Percentiles rank a stretch among this genome's conserved stretches.
phyloP scores from a whole-genome alignment of 768 basidiomycete species.

The Tricholoma hemisulphureum region DNA sequence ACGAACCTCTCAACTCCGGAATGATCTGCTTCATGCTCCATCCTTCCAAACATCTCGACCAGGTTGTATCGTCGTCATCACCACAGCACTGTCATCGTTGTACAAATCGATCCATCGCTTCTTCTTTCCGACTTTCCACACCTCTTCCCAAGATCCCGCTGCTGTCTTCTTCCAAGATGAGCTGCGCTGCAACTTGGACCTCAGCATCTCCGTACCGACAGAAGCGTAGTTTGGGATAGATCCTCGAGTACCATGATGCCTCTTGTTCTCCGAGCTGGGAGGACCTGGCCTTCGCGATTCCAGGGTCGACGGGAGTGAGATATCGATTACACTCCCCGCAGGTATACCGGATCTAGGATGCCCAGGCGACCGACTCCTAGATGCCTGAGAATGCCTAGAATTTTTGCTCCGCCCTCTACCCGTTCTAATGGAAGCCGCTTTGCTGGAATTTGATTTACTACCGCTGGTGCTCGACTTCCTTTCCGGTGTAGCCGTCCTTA shows the following conservation, averaged over 20 bases:
- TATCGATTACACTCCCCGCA: slow-evolving; percentile 16
- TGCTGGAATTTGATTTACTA: slow-evolving; percentile 4
- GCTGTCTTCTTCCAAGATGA: neutral
- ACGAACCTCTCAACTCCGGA: neutral
- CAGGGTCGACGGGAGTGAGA: slow-evolving; percentile 5
- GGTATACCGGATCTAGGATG: slow-evolving; percentile 3
- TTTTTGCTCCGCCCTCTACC: slow-evolving; percentile 8
- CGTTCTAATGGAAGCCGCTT: neutral
- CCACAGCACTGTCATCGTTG: neutral
- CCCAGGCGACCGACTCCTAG: slow-evolving; percentile 10
- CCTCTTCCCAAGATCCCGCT: slow-evolving; percentile 8
- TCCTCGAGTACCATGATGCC: neutral
- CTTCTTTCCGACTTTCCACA: neutral
- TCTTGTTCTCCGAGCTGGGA: neutral
- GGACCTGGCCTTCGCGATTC: neutral
- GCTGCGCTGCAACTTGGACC: neutral
- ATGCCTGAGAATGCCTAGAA: slow-evolving; percentile 1
- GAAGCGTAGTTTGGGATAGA: neutral
- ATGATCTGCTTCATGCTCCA: slow-evolving; percentile 4
- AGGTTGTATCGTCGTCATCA: slow-evolving; percentile 5
- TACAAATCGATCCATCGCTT: neutral
- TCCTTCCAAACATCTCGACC: neutral
- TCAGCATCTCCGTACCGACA: neutral
- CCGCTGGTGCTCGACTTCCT: slow-evolving; percentile 3
- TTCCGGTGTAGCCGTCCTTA: neutral